phyloP scores from a whole-genome alignment of 2,329 filamentous ascomycete genomes.

The Zymoseptoria ardabiliae region DNA sequence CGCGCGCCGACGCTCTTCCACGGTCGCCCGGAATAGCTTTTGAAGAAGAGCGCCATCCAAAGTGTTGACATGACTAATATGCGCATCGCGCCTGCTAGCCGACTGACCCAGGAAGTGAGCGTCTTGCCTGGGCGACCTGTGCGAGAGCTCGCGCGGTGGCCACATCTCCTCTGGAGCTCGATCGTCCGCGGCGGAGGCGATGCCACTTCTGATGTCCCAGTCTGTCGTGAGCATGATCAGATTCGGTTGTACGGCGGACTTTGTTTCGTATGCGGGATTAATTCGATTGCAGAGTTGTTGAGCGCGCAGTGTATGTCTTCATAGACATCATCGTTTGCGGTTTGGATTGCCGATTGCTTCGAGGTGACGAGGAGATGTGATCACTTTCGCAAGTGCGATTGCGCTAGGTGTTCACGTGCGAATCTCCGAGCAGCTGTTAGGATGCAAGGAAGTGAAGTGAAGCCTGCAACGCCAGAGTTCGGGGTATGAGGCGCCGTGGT shows the following conservation, averaged over 20 bases:
- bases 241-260: too few relatives aligned
- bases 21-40: conserved; percentile 15
- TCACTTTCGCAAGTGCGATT: too few relatives aligned
- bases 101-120: not conserved
- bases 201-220: conserved; percentile 9
- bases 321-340: too few relatives aligned
- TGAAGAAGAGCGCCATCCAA: conserved; percentile 10
- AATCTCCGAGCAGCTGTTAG: too few relatives aligned
- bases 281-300: not conserved
- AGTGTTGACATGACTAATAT: conserved; percentile 5
- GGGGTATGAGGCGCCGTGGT: too few relatives aligned
- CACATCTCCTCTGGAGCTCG: conserved; percentile 12
- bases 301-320: not conserved
- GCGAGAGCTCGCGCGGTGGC: not conserved
- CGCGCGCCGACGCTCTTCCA: conserved; percentile 14
- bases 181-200: conserved; percentile 23
- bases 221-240: too few relatives aligned
- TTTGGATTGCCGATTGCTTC: too few relatives aligned
- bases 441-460: too few relatives aligned
- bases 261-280: too few relatives aligned
- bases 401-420: too few relatives aligned
- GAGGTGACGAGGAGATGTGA: too few relatives aligned
- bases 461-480: too few relatives aligned
- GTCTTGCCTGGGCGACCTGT: not conserved
- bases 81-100: not conserved